Percentiles rank a stretch among this genome's conserved stretches.
Conservation (phyloP, 1,139 yeast species). For the Ogataea hybrid region DNA sequence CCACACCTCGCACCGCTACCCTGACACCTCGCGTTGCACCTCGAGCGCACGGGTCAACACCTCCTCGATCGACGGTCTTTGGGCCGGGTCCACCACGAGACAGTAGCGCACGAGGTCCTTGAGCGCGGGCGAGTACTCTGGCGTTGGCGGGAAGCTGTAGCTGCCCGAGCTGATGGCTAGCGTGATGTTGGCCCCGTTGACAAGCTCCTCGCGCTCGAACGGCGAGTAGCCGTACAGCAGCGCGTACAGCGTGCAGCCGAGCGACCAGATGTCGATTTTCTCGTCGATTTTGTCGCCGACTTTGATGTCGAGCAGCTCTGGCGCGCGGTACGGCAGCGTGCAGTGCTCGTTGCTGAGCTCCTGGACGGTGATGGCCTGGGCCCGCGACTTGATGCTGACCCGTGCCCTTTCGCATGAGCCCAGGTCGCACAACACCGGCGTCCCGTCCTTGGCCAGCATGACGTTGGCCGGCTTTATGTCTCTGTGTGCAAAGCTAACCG, state of each 20-base stretch:
- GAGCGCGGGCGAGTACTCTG: conserved; percentile 53
- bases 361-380: conserved; percentile 72
- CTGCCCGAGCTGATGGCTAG: conserved; percentile 75
- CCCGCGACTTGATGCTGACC: conserved; percentile 51
- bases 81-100: conserved; percentile 53
- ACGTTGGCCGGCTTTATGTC: conserved; percentile 89
- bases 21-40: conserved; percentile 23
- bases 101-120: conserved; percentile 58
- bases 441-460: conserved; percentile 70
- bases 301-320: conserved; percentile 79
- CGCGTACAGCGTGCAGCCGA: conserved; percentile 81
- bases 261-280: conserved; percentile 83
- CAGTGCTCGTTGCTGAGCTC: conserved; percentile 86
- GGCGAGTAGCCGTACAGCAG: conserved; percentile 81
- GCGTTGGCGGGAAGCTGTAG: conserved; percentile 58
- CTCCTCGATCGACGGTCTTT: conserved; percentile 63
- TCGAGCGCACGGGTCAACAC: conserved; percentile 49
- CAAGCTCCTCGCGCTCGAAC: conserved; percentile 78
- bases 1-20: conserved; percentile 4
- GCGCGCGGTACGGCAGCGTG: conserved; percentile 85
- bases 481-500: conserved; percentile 76
- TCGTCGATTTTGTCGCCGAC: conserved; percentile 65
- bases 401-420: conserved; percentile 78
- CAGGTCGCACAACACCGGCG: conserved; percentile 79
- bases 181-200: conserved; percentile 77